Base-by-base conservation (phyloP, 495 filamentous ascomycete genomes). In the Aspergillus sparsus region DNA sequence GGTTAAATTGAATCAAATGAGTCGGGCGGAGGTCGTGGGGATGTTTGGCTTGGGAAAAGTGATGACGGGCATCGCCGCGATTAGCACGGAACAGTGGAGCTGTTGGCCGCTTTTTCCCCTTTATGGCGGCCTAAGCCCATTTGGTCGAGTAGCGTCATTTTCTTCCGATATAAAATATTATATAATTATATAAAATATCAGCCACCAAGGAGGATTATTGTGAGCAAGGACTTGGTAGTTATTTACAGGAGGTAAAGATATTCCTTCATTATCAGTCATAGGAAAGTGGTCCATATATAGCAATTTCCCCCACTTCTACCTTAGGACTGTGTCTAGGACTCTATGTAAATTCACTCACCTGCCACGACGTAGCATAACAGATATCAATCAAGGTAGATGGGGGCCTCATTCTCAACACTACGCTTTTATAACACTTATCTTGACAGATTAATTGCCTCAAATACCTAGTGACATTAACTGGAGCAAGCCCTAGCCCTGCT, bases 41-140 rank as follows among this genome's bases (percentile, higher is more conserved):
- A 42, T 33, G 16, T 39, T 54, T 44, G 33, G 46, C 31, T 37
- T 9, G 13, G 3, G 39, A 16, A 45, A 44, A 46, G 42, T 53
- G 58, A 60, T 33, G 55, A 39, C 27, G 57, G 51, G 37, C 57
- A 53, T 53, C 49, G 39, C 49, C 44, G 44, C 44, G 44, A 47
- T 47, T 33, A 18, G 18, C 1, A 33, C 18, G 21, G 31, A 27
- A 10, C 36, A 3, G 10, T 53, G 11, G 49, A 46, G 53, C 46
- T 34, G 27, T 21, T 49, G 49, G 35, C 58, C 58, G 50, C 58
- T 44, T 49, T 49, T 41, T 49, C 6, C 42, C 49, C 21, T 27
- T 47, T 31, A 41, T 49, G 5, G 16, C 50, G 18, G 41, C 58
- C 50, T 49, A 41, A 54, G 41, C 58, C 37, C 12, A 49, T 44